Conservation (phyloP, 352 stramenopile species). For the Pythium scleroteichum region DNA sequence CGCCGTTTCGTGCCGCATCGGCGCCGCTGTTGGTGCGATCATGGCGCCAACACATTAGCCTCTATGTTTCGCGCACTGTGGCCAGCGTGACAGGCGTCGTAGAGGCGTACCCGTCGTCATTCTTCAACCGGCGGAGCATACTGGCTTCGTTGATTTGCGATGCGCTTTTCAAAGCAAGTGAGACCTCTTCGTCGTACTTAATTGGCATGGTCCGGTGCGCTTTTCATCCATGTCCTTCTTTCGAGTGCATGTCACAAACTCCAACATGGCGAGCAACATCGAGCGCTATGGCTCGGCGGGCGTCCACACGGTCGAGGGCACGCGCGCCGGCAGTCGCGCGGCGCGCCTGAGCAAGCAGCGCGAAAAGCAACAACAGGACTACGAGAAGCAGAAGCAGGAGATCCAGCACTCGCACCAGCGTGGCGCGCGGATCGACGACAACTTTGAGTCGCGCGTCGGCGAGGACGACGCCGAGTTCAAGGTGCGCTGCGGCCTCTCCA, state of each 20-base stretch:
- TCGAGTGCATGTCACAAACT: constrained; percentile 11
- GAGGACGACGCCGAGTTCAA: constrained; percentile 88
- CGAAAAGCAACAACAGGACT: constrained; percentile 92
- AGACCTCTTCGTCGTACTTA: constrained; percentile 33
- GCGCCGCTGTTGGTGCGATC: constrained; percentile 4
- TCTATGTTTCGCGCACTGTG: no score
- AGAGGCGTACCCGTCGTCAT: constrained; percentile 48
- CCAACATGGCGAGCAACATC: constrained; percentile 58
- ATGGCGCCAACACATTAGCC: background rate
- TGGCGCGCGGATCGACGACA: constrained; percentile 88
- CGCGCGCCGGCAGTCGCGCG: constrained; percentile 91
- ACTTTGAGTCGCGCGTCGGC: constrained; percentile 87
- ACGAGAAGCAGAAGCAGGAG: constrained; percentile 91
- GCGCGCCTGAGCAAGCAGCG: constrained; percentile 91
- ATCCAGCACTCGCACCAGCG: constrained; percentile 84
- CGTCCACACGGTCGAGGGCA: constrained; percentile 97
- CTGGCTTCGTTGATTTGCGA: constrained; percentile 9
- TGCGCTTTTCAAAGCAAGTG: background rate
- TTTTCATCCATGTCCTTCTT: constrained; percentile 16
- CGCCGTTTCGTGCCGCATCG: constrained; percentile 15
- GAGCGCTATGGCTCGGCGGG: constrained; percentile 85
- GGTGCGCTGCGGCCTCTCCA: constrained; percentile 37
- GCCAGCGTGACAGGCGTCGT: no score
- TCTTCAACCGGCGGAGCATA: constrained; percentile 75
- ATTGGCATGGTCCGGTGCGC: constrained; percentile 2